Evolutionary conservation across 768 basidiomycete genomes (phyloP).

Genomic region (Suillus cothurnatus): DNA sequence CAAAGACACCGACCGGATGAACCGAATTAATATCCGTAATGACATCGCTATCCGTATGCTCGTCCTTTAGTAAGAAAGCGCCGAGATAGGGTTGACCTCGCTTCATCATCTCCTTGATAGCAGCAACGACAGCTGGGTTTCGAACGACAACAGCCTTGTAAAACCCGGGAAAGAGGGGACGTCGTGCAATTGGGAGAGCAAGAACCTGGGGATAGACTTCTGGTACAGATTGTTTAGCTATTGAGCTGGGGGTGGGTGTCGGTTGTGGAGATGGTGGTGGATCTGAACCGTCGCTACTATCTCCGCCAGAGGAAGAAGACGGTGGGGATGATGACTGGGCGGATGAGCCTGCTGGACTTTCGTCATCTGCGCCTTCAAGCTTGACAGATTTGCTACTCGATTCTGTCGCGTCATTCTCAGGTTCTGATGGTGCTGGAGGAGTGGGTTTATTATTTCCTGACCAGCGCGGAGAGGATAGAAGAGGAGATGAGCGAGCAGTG

Average conservation of each 20-base stretch:
- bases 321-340: constrained; percentile 34
- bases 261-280: constrained; percentile 42
- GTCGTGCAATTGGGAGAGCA: constrained; percentile 91
- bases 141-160: constrained; percentile 97
- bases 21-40: constrained; percentile 88
- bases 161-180: constrained; percentile 96
- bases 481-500: constrained; percentile 33
- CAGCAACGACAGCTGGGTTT: constrained; percentile 87
- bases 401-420: constrained; percentile 29
- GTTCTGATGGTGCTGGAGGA: constrained; percentile 22
- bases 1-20: constrained; percentile 93
- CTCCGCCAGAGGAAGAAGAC: constrained; percentile 44
- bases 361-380: constrained; percentile 32
- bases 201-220: constrained; percentile 92
- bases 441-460: constrained; percentile 39
- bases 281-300: constrained; percentile 39
- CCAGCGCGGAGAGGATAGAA: constrained; percentile 40
- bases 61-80: constrained; percentile 95
- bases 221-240: constrained; percentile 86
- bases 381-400: constrained; percentile 19
- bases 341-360: constrained; percentile 35
- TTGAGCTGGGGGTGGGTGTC: constrained; percentile 48
- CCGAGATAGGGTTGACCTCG: constrained; percentile 97
- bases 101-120: constrained; percentile 95
- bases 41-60: constrained; percentile 88